Evolutionary conservation across 768 basidiomycete genomes (phyloP).

Genomic region (Pulveroboletus frians): DNA sequence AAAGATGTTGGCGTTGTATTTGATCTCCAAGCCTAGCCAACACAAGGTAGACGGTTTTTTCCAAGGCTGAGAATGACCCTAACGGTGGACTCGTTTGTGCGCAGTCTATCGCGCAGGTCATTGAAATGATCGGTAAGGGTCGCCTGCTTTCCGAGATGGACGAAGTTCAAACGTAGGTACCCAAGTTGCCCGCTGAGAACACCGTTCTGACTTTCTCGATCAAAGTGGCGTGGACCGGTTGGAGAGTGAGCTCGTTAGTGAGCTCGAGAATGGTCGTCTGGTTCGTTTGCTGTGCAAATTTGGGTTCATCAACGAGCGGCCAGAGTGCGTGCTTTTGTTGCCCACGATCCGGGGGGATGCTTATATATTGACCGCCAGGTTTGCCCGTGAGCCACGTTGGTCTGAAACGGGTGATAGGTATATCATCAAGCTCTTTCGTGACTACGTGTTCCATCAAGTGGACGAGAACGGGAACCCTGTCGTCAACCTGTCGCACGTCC

Average conservation of each 20-base stretch:
- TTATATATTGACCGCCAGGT: slow-evolving; percentile 45
- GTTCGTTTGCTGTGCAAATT: slow-evolving; percentile 89
- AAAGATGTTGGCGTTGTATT: slow-evolving; percentile 71
- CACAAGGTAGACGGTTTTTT: slow-evolving; percentile 45
- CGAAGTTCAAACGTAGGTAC: slow-evolving; percentile 67
- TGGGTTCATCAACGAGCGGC: slow-evolving; percentile 98
- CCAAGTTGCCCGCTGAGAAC: not conserved
- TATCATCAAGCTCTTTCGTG: slow-evolving; percentile 96
- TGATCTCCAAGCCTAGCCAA: slow-evolving; percentile 66
- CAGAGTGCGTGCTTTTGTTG: slow-evolving; percentile 64
- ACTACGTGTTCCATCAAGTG: slow-evolving; percentile 97
- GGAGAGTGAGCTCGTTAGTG: slow-evolving; percentile 78
- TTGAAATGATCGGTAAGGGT: slow-evolving; percentile 70
- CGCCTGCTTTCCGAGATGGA: slow-evolving; percentile 74
- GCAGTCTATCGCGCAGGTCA: slow-evolving; percentile 72
- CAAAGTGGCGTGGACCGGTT: slow-evolving; percentile 72
- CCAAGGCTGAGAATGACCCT: not conserved
- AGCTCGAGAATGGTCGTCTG: slow-evolving; percentile 90
- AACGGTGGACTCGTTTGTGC: not conserved
- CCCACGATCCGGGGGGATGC: not conserved
- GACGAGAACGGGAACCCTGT: slow-evolving; percentile 88
- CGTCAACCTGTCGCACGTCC: slow-evolving; percentile 84
- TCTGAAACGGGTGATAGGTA: slow-evolving; percentile 98
- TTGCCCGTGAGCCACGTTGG: slow-evolving; percentile 94
- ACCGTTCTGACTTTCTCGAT: not conserved